These are phyloP conservation scores for Nakazawaea laoshanensis DNA, from an alignment of 805 yeast species.

Conservation along the genomic window DNA sequence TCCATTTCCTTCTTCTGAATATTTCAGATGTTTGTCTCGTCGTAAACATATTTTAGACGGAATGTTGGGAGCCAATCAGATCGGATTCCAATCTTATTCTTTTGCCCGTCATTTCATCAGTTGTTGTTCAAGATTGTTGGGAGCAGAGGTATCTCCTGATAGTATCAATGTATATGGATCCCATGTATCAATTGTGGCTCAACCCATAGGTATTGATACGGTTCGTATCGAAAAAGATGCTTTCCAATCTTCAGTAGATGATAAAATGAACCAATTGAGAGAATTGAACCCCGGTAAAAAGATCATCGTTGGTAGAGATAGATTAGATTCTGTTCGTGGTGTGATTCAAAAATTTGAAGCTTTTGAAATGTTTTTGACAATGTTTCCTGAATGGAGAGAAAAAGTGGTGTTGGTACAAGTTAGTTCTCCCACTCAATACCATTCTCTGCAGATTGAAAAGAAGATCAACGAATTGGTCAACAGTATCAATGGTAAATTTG, in stretches of 20 bases:
- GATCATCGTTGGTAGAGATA: slow-evolving; percentile 88
- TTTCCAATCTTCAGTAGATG: slow-evolving; percentile 38
- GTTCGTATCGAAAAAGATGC: slow-evolving; percentile 58
- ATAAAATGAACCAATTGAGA: slow-evolving; percentile 56
- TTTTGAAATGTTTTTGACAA: slow-evolving; percentile 75
- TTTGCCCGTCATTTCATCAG: slow-evolving; percentile 88
- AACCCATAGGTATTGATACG: slow-evolving; percentile 89
- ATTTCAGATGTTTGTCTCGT: slow-evolving; percentile 81
- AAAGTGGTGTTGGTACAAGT: slow-evolving; percentile 88
- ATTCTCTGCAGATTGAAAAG: slow-evolving; percentile 60
- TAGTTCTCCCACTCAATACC: slow-evolving; percentile 65
- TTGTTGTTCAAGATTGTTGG: slow-evolving; percentile 81
- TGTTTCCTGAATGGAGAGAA: slow-evolving; percentile 89
- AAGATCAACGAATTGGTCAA: slow-evolving; percentile 78
- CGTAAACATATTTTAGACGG: slow-evolving; percentile 82
- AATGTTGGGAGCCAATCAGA: slow-evolving; percentile 78
- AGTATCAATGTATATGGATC: slow-evolving; percentile 69
- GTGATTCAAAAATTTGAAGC: slow-evolving; percentile 91
- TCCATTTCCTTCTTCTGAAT: slow-evolving; percentile 94
- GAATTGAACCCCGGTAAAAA: slow-evolving; percentile 56
- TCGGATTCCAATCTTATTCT: slow-evolving; percentile 80
- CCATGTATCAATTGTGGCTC: slow-evolving; percentile 60
- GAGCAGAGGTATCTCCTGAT: slow-evolving; percentile 59
- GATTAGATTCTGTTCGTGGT: slow-evolving; percentile 87
- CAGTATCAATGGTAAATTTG: slow-evolving; percentile 78